Evolutionary conservation across 2,329 filamentous ascomycete genomes (phyloP).

Genomic region (Microthyrium microscopicum): DNA sequence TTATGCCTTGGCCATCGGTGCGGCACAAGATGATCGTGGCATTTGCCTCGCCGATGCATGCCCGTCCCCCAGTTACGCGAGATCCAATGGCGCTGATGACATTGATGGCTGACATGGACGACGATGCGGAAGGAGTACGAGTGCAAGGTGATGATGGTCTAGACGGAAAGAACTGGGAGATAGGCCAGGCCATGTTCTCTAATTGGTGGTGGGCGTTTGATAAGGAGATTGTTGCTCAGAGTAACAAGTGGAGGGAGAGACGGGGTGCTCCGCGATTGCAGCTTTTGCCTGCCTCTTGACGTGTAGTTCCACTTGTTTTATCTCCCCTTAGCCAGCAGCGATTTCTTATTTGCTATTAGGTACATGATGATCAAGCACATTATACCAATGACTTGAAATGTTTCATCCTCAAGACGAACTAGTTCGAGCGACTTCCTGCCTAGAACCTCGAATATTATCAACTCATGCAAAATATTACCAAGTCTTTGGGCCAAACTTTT

Average conservation of each 20-base stretch:
- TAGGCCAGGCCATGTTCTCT: constrained; percentile 38
- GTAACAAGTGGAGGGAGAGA: constrained; percentile 31
- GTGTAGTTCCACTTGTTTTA: too few relatives aligned
- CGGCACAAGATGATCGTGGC: constrained; percentile 34
- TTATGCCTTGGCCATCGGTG: constrained; percentile 38
- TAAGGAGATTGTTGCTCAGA: constrained; percentile 30
- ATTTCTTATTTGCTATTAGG: too few relatives aligned
- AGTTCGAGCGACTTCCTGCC: too few relatives aligned
- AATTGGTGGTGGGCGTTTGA: constrained; percentile 44
- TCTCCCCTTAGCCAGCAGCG: too few relatives aligned
- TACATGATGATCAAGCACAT: too few relatives aligned
- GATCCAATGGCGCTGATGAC: constrained; percentile 31
- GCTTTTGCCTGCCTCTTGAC: too few relatives aligned
- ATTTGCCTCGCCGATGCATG: constrained; percentile 28
- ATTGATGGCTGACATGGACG: constrained; percentile 39
- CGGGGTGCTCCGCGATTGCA: constrained; percentile 23
- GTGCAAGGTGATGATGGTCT: constrained; percentile 35
- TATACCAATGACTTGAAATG: too few relatives aligned
- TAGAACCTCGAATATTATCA: too few relatives aligned
- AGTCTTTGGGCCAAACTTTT: too few relatives aligned
- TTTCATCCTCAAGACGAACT: too few relatives aligned
- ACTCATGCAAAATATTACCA: too few relatives aligned
- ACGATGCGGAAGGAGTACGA: constrained; percentile 33
- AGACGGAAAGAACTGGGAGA: constrained; percentile 33
- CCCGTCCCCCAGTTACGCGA: constrained; percentile 29